These are phyloP conservation scores for Rhypophila decipiens DNA, from an alignment of 495 filamentous ascomycete species.

Conservation along the genomic window DNA sequence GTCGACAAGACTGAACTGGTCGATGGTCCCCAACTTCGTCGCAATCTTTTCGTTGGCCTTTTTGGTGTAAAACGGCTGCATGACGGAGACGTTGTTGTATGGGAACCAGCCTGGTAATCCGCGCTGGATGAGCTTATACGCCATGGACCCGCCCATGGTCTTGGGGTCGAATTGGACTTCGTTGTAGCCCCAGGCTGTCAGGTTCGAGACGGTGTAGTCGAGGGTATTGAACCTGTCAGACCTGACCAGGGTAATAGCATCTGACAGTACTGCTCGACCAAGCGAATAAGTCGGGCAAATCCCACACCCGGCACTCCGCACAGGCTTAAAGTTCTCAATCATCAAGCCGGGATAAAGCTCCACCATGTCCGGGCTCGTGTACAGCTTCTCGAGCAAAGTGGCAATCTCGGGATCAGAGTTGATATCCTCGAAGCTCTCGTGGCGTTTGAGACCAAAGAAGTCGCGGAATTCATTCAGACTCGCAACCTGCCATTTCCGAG, in stretches of 20 bases:
- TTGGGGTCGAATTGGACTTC: conserved; percentile 62
- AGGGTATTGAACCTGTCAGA: conserved; percentile 75
- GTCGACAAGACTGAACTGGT: conserved; percentile 51
- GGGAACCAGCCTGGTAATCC: conserved; percentile 69
- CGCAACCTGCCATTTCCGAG: conserved; percentile 67
- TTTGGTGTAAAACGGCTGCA: conserved; percentile 55
- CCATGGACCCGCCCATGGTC: conserved; percentile 61
- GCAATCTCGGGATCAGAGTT: conserved; percentile 65
- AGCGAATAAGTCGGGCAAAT: conserved; percentile 65
- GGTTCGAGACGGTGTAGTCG: conserved; percentile 58
- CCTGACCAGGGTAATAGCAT: conserved; percentile 71
- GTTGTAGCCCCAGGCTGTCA: conserved; percentile 76
- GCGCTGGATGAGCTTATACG: conserved; percentile 66
- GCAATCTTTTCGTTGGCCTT: conserved; percentile 57
- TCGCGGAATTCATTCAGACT: conserved; percentile 76
- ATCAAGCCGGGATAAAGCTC: conserved; percentile 52
- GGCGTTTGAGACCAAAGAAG: conserved; percentile 62
- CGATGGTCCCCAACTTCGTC: conserved; percentile 56
- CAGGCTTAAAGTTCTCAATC: conserved; percentile 62
- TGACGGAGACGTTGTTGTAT: conserved; percentile 63
- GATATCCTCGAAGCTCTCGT: conserved; percentile 70
- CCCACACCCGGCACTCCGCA: conserved; percentile 60
- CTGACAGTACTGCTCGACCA: conserved; percentile 68
- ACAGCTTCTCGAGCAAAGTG: conserved; percentile 62
- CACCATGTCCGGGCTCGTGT: conserved; percentile 63